Percentiles rank a stretch among this genome's conserved stretches.
phyloP scores from a whole-genome alignment of 1,284 basidiomycete genomes.

The Ceratobasidium sp. region DNA sequence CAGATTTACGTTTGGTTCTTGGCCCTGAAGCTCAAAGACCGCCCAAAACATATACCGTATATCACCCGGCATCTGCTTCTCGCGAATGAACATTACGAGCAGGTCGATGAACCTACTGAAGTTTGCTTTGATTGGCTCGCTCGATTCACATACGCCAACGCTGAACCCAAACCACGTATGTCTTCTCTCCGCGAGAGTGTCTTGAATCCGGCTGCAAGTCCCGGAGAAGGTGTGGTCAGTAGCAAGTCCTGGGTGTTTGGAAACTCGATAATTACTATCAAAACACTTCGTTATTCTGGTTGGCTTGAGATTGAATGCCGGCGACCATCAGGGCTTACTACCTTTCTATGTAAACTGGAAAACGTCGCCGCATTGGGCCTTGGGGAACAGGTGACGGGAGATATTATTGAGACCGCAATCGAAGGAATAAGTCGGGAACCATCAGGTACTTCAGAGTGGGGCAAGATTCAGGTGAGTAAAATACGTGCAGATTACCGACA shows the following conservation, averaged over 20 bases:
- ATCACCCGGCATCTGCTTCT: slow-evolving; percentile 88
- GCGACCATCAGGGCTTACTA: slow-evolving; percentile 87
- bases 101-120: slow-evolving; percentile 90
- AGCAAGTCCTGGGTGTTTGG: slow-evolving; percentile 90
- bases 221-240: slow-evolving; percentile 54
- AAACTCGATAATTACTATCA: slow-evolving; percentile 86
- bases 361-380: slow-evolving; percentile 85
- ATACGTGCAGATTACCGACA: neutral
- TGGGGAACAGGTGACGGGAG: slow-evolving; percentile 17
- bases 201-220: slow-evolving; percentile 40
- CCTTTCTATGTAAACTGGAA: slow-evolving; percentile 87
- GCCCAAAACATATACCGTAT: slow-evolving; percentile 83
- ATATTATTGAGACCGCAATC: slow-evolving; percentile 29
- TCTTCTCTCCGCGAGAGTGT: slow-evolving; percentile 77
- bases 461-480: slow-evolving; percentile 2
- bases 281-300: slow-evolving; percentile 73
- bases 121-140: slow-evolving; percentile 99
- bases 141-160: slow-evolving; percentile 92
- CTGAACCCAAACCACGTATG: slow-evolving; percentile 86
- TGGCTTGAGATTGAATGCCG: slow-evolving; percentile 92
- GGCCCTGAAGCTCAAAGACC: slow-evolving; percentile 83
- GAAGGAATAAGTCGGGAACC: slow-evolving; percentile 9
- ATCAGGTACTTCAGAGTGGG: neutral
- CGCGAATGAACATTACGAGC: slow-evolving; percentile 78
- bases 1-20: slow-evolving; percentile 97